Conservation (phyloP, 129 eudicot species). For the Ambrosia trifida region DNA sequence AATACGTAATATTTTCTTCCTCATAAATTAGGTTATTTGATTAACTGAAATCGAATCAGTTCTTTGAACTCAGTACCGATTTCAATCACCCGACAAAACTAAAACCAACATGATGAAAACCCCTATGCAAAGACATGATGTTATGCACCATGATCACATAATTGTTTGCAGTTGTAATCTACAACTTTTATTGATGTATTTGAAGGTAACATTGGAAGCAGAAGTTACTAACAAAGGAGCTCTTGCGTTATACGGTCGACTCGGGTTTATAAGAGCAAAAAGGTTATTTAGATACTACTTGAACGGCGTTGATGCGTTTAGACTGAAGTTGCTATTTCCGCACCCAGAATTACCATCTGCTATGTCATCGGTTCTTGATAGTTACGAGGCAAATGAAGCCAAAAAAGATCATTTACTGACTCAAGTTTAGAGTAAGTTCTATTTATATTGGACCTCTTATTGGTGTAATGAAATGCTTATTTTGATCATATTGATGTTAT, state of each 20-base stretch:
- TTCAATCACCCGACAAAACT: too few relatives aligned
- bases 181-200: background rate
- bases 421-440: background rate
- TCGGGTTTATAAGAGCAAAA: slow-evolving; percentile 91
- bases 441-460: background rate
- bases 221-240: slow-evolving; percentile 98
- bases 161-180: background rate
- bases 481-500: background rate
- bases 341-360: slow-evolving; percentile 43
- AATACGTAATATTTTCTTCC: too few relatives aligned
- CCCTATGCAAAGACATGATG: background rate
- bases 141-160: slow-evolving; percentile 13
- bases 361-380: too few relatives aligned
- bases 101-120: too few relatives aligned
- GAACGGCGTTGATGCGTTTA: slow-evolving; percentile 96
- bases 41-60: too few relatives aligned
- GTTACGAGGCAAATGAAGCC: background rate
- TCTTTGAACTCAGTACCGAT: too few relatives aligned
- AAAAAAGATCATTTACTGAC: too few relatives aligned
- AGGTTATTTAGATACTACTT: slow-evolving; percentile 85
- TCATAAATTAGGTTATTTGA: too few relatives aligned
- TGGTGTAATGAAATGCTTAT: background rate
- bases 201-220: slow-evolving; percentile 57
- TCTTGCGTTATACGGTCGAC: slow-evolving; percentile 72
- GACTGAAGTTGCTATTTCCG: slow-evolving; percentile 82